Conservation (phyloP, 2,329 filamentous ascomycete genomes). For the Diaporthe aspalathi region DNA sequence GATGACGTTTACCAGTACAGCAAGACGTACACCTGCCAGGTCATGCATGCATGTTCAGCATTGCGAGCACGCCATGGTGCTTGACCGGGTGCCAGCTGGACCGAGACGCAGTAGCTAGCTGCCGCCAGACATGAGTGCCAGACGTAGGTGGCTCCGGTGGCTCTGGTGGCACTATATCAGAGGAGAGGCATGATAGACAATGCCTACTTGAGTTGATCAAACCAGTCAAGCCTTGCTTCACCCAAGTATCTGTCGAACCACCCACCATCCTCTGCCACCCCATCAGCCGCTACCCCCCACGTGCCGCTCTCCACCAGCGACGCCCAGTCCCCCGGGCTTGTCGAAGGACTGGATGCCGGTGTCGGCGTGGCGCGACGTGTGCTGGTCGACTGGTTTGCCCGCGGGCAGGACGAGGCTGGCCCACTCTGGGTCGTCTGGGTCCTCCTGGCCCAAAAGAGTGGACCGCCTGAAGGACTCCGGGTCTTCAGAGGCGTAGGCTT, state of each 20-base stretch:
- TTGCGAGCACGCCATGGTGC: neutral
- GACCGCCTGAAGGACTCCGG: neutral
- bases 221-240: neutral
- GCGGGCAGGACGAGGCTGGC: neutral
- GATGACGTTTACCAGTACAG: neutral
- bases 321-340: neutral
- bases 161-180: neutral
- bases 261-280: neutral
- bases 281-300: neutral
- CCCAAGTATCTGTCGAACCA: neutral
- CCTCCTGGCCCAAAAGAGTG: neutral
- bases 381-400: neutral
- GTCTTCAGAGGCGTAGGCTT: neutral
- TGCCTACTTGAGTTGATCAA: neutral
- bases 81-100: neutral
- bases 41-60: neutral
- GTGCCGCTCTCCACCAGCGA: neutral
- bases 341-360: neutral
- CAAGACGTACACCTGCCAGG: neutral
- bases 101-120: neutral
- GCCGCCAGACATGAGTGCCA: neutral
- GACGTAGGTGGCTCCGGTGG: neutral
- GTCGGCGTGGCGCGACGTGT: neutral
- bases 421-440: neutral
- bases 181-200: neutral